Base-by-base conservation (phyloP, 371 early-diverging fungal species). In the Mucor velutinosus region DNA sequence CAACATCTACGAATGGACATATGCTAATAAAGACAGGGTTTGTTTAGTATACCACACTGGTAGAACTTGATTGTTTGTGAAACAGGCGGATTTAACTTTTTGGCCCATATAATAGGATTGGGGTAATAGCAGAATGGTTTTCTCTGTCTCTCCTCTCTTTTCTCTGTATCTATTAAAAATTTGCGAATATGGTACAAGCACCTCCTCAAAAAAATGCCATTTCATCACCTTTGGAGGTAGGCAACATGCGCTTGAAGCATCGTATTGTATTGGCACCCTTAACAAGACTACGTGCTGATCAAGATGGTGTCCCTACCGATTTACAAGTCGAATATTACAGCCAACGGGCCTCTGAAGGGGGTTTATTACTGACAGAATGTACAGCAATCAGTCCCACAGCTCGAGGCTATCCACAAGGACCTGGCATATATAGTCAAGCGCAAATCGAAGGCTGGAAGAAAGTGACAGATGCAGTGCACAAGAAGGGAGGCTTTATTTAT, bases 231-330 rank as follows among this genome's bases (percentile, higher is more conserved):
- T 60, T 80, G 19, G 67, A 73, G 32, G 17, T 84, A 10, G 81
- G 80, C 35, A 63, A 66, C 10, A 21, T 29, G 15, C 14, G 32
- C 15, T 47, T 84, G 6, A 45, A 78, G 29, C 89, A 90, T 69
- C 82, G 90, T 60, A 76, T 87, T 47, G 86, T 77, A 12, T 62
- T 90, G 64, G 86, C 82, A 11, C 86, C 90, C 5, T 47, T 89
- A 58, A 87, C 87, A 3, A 72, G 86, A 15, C 62, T 76, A 25
- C 80, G 87, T 51, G 65, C 76, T 51, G 47, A 58, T 10, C 47
- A 66, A 11, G 53, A 68, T 10, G 70, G 63, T 47, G 76, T 81
- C n/a, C 85, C 87, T 7, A 81, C 77, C 7, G 74, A 73, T 60
- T 58, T 86, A 33, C 69, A 76, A 56, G 76, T 67, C 12, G 76